Base-by-base conservation (phyloP, 1,284 basidiomycete species). In the Farysia itapuensis region DNA sequence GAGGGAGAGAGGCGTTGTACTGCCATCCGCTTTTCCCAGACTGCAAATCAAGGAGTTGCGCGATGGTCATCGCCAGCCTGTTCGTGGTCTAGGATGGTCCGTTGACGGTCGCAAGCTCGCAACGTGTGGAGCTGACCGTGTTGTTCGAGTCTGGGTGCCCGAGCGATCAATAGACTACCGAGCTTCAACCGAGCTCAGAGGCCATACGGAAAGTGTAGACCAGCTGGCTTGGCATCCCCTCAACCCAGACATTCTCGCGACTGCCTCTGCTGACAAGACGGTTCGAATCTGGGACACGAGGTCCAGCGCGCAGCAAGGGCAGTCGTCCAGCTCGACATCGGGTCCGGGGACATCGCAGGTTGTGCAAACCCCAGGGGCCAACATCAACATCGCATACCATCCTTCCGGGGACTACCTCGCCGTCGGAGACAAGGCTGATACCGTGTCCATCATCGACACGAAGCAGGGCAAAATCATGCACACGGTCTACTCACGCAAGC, bases 221-320 rank as follows among this genome's bases (percentile, higher is more conserved):
- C 71, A 72, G 37, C 39, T 72, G 9, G 52, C 50, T 0, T 70
- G 65, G 59, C 45, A 69, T 45, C 74, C 74, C 0, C 31, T 44
- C 5, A 38, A 69, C 20, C 64, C 72, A 0, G 67, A 75, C 14
- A 16, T 67, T 5, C 34, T 76, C 1, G 72, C 69, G 0, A 70
- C 59, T 4, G 71, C 65, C 2, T 45, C 49, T 11, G 52, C 44
- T 2, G 74, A 76, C 26, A 57, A 57, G 34, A 74, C 61, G 12
- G 67, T 72, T 2, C 43, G 67, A 8, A 45, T 73, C 4, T 74
- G 73, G 72, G 73, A 74, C 39, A 46, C 58, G 5, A 48, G 70
- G 4, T 8, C 32, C 6, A 21, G 14, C 7, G 5, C 39, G 11
- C 40, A 30, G 22, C 41, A 35, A 20, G 15, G 9, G 18, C 20